These are phyloP conservation scores for Phaeotremella skinneri DNA, from an alignment of 768 basidiomycete genomes.

Conservation along the genomic window DNA sequence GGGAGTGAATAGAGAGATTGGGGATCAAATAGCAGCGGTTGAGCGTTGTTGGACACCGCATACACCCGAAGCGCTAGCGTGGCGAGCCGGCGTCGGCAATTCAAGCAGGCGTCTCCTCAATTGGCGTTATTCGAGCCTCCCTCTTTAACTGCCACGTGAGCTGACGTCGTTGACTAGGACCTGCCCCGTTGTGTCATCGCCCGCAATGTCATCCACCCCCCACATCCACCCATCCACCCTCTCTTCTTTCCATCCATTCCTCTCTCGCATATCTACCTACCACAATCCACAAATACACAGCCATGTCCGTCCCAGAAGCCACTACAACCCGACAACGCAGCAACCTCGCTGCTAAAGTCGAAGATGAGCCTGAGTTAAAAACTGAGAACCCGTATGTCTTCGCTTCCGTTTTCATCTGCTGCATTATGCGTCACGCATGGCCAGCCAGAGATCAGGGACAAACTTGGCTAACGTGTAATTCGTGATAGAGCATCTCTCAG, in stretches of 20 bases:
- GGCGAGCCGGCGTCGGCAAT: background rate
- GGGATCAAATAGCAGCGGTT: no score
- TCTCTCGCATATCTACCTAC: no score
- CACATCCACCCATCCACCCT: background rate
- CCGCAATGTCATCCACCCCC: background rate
- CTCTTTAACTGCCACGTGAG: no score
- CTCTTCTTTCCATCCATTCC: background rate
- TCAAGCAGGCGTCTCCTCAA: no score
- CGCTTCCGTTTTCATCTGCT: background rate
- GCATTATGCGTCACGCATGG: background rate
- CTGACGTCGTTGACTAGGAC: background rate
- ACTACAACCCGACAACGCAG: slow-evolving; percentile 32
- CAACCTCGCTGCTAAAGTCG: slow-evolving; percentile 7
- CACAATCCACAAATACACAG: background rate
- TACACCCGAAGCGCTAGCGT: background rate
- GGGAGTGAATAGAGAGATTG: background rate
- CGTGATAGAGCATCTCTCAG: slow-evolving; percentile 39
- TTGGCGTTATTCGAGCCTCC: no score
- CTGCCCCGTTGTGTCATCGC: background rate
- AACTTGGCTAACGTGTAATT: slow-evolving; percentile 1
- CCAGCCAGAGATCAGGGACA: background rate
- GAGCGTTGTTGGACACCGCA: background rate
- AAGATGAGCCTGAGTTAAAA: slow-evolving; percentile 14
- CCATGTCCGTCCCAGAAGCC: slow-evolving; percentile 41
- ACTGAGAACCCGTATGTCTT: slow-evolving; percentile 31